A percentile compares a stretch with the other conserved stretches of the same genome.
Evolutionary conservation across 2,329 filamentous ascomycete genomes (phyloP).

Genomic region (Didymella sp.): DNA sequence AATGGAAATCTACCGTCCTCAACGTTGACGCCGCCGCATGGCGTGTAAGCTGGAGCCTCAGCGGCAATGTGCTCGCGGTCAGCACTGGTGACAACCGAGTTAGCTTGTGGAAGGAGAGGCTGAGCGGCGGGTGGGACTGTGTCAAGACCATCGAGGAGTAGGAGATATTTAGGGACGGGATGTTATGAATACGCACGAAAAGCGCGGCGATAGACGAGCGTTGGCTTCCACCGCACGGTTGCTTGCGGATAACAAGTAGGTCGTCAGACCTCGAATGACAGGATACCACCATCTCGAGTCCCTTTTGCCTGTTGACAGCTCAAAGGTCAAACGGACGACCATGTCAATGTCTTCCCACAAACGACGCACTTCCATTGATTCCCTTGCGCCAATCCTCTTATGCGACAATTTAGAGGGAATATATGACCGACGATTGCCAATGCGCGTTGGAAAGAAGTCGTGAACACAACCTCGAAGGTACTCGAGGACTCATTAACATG

Average conservation of each 20-base stretch:
- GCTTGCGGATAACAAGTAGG: conserved; percentile 5
- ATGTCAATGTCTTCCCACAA: neutral
- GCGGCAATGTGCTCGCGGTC: conserved; percentile 93
- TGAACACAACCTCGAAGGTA: neutral
- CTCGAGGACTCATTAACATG: neutral
- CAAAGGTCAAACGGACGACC: neutral
- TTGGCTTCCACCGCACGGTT: neutral
- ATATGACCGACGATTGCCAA: neutral
- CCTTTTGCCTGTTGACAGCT: neutral
- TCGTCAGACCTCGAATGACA: conserved; percentile 5
- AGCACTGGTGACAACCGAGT: conserved; percentile 96
- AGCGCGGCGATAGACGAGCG: neutral
- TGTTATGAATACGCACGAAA: neutral
- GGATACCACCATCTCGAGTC: conserved; percentile 5
- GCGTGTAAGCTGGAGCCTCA: conserved; percentile 97
- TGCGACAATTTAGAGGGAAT: neutral
- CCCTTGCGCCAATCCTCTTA: neutral
- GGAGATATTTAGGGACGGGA: neutral
- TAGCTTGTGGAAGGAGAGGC: conserved; percentile 96
- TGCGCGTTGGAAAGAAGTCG: neutral
- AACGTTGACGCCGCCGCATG: conserved; percentile 89
- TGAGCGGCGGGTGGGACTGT: conserved; percentile 95
- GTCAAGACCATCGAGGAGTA: conserved; percentile 96
- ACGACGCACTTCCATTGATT: neutral
- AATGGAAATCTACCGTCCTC: conserved; percentile 86